Evolutionary conservation across 2,329 filamentous ascomycete genomes (phyloP), one percentile per base, ranked within the genome.

Genomic region (Cadophora sp.): DNA sequence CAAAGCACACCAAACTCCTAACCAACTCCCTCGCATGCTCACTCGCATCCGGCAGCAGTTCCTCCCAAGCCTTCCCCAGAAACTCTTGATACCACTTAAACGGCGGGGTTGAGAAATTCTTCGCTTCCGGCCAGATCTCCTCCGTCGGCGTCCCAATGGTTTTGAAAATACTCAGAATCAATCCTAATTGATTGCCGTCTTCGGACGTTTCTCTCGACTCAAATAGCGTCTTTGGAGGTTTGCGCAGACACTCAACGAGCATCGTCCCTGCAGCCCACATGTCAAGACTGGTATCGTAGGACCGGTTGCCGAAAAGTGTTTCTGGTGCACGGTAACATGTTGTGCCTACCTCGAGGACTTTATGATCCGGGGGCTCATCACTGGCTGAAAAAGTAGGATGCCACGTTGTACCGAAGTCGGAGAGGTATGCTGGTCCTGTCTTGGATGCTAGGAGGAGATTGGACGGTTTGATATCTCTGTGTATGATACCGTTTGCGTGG

Each of bases 381-480:
- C 81, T 51, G 2, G 63, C 43, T 6, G 5, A 87, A 83, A 66
- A 85, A 74, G 13, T 83, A 78, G 2, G 90, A 86, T 71, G 90
- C 94, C 94, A 97, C 9, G 94, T 88, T 47, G 96, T 96, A 60
- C 96, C 95, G 80, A 99, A 98, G 78, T 99, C 96, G 43, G 93
- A 89, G 2, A 99, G 84, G 72, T 89, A 91, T 3, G 92, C 92
- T 4, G 93, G 91, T 0, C 91, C 92, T 6, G 85, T 81, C 0
- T 85, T 81, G 0, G 89, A 87, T 50, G 85, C 81, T 55, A 97
- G 84, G 9, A 97, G 83, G 43, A 99, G 85, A 62, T 97, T 97
- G 0, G 93, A 94, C 0, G 96, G 96, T 76, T 99, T 99, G 76
- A 99, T 82, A 76, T 99, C 96, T 65, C 96, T 89, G 78, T 99